These are phyloP conservation scores for Scheffersomyces illinoinensis DNA, from an alignment of 1,139 yeast species.

Conservation along the genomic window DNA sequence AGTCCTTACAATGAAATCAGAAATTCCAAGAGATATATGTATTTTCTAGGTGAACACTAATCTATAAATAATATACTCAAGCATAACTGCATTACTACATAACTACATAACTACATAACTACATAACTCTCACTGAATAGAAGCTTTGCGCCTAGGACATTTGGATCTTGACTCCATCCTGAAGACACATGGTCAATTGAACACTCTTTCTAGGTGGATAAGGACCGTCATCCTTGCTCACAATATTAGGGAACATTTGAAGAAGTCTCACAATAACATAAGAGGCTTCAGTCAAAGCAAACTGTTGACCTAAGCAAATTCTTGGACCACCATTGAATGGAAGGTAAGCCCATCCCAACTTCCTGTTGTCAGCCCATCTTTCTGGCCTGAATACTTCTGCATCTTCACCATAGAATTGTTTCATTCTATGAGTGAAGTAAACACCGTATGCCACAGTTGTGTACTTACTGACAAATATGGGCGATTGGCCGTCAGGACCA, in stretches of 20 bases:
- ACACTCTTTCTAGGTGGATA: constrained; percentile 21
- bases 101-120: neutral
- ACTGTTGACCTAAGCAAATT: constrained; percentile 61
- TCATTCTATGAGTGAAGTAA: constrained; percentile 20
- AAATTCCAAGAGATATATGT: too few relatives aligned
- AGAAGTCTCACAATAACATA: constrained; percentile 44
- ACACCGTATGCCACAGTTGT: constrained; percentile 21
- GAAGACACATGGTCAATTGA: constrained; percentile 16
- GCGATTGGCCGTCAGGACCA: constrained; percentile 19
- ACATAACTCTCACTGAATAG: neutral
- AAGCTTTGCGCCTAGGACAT: neutral
- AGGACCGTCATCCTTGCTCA: constrained; percentile 19
- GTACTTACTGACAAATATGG: constrained; percentile 23
- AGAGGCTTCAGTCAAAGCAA: constrained; percentile 57
- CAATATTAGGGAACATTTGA: constrained; percentile 34
- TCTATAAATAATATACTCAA: neutral
- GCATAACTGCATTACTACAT: neutral
- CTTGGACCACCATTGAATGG: constrained; percentile 66
- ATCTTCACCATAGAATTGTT: constrained; percentile 22
- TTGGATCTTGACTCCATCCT: constrained; percentile 20
- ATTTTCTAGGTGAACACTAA: neutral
- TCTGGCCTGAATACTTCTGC: constrained; percentile 22
- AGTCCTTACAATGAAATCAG: too few relatives aligned
- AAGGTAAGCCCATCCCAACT: constrained; percentile 51
- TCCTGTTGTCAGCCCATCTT: constrained; percentile 24